Conservation (phyloP, 805 yeast species). For the Lipomyces lipofer region DNA sequence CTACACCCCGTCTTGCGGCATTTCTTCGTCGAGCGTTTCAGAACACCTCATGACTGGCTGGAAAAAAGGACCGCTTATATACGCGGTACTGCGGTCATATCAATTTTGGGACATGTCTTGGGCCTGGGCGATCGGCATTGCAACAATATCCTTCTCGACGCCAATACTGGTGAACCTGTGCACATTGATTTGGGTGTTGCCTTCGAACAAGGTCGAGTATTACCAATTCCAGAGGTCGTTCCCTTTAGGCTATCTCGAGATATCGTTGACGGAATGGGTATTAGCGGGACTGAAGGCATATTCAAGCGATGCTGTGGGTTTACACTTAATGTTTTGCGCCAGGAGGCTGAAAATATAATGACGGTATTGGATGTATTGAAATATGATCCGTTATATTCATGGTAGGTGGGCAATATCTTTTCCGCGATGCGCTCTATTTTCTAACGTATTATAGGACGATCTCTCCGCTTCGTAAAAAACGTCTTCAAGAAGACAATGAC, state of each 20-base stretch:
- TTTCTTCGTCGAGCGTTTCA: conserved; percentile 69
- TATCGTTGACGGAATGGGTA: conserved; percentile 89
- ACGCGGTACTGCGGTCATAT: conserved; percentile 77
- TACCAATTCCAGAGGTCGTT: conserved; percentile 88
- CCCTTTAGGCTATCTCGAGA: conserved; percentile 92
- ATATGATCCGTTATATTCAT: conserved; percentile 90
- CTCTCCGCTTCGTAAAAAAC: conserved; percentile 56
- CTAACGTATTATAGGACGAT: conserved; percentile 45
- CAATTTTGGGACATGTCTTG: conserved; percentile 82
- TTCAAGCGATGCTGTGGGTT: conserved; percentile 73
- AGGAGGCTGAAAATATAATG: conserved; percentile 65
- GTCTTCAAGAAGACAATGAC: conserved; percentile 17
- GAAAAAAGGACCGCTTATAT: conserved; percentile 62
- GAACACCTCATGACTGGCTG: conserved; percentile 75
- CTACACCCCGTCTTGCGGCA: conserved; percentile 67
- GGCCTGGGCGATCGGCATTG: conserved; percentile 97
- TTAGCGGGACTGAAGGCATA: conserved; percentile 77
- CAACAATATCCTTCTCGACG: conserved; percentile 83
- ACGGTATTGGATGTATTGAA: conserved; percentile 81
- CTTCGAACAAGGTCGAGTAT: conserved; percentile 84
- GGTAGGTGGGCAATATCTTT: conserved; percentile 47
- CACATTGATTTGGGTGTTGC: conserved; percentile 97
- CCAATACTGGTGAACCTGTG: conserved; percentile 81
- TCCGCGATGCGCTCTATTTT: no score
- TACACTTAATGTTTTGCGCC: conserved; percentile 65